Conservation (phyloP, 148 eudicot genomes). For the Heliamphora exappendiculata region DNA sequence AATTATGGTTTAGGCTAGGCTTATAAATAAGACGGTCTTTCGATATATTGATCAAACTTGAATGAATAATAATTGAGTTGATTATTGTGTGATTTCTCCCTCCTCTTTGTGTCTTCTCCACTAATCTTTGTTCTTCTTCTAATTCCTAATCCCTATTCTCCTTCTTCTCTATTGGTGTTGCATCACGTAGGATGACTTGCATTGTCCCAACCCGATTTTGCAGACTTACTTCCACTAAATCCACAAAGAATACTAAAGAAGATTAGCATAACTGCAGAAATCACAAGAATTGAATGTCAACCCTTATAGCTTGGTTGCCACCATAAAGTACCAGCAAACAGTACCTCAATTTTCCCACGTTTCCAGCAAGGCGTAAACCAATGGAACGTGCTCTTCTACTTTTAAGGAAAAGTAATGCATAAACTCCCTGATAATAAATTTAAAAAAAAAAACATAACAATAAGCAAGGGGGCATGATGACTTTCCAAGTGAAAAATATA, state of each 20-base stretch:
- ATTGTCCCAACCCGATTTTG: background rate
- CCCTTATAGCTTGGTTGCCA: background rate
- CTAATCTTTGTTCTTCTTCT: no score
- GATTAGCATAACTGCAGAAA: background rate
- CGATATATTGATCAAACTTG: no score
- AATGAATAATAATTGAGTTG: no score
- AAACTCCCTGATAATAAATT: constrained; percentile 92
- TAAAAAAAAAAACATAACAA: no score
- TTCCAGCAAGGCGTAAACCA: constrained; percentile 83
- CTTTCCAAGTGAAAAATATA: constrained; percentile 6
- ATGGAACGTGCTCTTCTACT: constrained; percentile 80
- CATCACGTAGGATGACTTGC: no score
- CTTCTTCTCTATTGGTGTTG: no score
- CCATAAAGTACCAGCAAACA: background rate
- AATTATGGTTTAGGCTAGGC: no score
- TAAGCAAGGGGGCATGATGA: constrained; percentile 9
- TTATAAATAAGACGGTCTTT: no score
- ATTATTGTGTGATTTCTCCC: no score
- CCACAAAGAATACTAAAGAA: background rate
- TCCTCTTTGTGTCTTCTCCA: no score
- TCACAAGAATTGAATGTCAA: background rate
- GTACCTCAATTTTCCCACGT: constrained; percentile 84
- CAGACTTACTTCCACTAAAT: background rate
- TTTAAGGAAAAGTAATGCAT: constrained; percentile 73
- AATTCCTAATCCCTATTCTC: no score